Percentiles rank a stretch among this genome's conserved stretches.
These are phyloP conservation scores for Calocera viscosa DNA, from an alignment of 768 basidiomycete species.

Conservation along the genomic window DNA sequence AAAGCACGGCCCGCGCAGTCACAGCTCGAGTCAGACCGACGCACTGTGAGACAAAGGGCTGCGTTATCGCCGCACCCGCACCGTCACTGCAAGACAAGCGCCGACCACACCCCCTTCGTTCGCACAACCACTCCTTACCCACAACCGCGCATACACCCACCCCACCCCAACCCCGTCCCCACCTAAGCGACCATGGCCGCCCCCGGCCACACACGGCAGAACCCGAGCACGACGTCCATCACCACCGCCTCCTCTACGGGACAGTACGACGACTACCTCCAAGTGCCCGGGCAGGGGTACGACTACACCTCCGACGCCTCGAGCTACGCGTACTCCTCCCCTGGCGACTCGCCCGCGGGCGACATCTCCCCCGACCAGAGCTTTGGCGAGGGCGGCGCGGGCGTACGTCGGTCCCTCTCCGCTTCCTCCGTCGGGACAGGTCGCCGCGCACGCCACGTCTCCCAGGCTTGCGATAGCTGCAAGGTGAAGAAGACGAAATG, in stretches of 20 bases:
- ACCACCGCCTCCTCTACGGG: neutral
- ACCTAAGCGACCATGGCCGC: neutral
- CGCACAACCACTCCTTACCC: no score
- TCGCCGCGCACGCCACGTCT: neutral
- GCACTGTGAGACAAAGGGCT: no score
- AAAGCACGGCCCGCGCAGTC: no score
- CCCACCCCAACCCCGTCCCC: no score
- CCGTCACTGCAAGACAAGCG: no score
- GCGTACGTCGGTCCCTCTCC: neutral
- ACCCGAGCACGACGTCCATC: neutral
- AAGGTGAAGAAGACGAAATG: constrained; percentile 2
- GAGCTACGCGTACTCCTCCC: neutral
- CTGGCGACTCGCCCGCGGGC: neutral
- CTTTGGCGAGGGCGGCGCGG: neutral
- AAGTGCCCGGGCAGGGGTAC: neutral
- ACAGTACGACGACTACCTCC: neutral
- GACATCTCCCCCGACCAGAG: neutral
- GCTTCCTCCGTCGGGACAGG: neutral
- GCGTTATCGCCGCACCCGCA: no score
- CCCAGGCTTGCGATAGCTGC: neutral
- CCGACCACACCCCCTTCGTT: no score
- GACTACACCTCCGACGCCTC: neutral
- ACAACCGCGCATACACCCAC: no score
- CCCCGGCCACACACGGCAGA: neutral
- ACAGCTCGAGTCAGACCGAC: no score